Evolutionary conservation across 345 rosid genomes (phyloP), one percentile per base, ranked within the genome.

Genomic region (Corchorus olitorius): DNA sequence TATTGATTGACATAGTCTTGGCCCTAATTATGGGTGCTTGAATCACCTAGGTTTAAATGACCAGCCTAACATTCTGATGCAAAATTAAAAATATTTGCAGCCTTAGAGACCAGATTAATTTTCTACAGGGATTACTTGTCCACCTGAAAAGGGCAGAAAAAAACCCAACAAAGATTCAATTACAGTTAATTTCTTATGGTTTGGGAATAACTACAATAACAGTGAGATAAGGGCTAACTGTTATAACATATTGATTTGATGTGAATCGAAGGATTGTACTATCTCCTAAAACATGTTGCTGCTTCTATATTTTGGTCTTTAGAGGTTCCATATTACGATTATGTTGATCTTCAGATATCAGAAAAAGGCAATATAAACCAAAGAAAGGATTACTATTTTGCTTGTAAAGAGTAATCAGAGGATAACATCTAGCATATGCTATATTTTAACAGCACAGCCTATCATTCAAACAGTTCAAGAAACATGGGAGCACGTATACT

Each of bases 21-120:
- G 39, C 43, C 56, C 34, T 17, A 60, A 48, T 37, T 41, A 46
- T 35, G 14, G 41, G 41, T 34, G 6, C 20, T 70, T 46, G 39
- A 74, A 76, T 50, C 34, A 73, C 52, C 70, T 11, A 56, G 49
- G 37, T 10, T 19, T 33, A 11, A 70, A 52, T 68, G 22, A 70
- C 41, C 69, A 62, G 17, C 77, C 46, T 20, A 63, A 73, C 39
- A 68, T 72, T 72, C 59, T 48, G 19, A 48, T 46, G 33, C 22
- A 33, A 22, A 65, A 65, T 58, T 2, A 54, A n/a, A 37, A 71
- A 54, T n/a, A 71, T 6, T 55, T 72, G 54, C 50, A 39, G 34
- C 64, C 19, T 8, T 12, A 9, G 59, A 34, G 56, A 34, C 68
- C 76, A 50, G 15, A 27, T 19, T 74, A 33, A 15, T 27, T 27